Evolutionary conservation across 768 basidiomycete genomes (phyloP).

Genomic region (Psilocybe subaeruginosa): DNA sequence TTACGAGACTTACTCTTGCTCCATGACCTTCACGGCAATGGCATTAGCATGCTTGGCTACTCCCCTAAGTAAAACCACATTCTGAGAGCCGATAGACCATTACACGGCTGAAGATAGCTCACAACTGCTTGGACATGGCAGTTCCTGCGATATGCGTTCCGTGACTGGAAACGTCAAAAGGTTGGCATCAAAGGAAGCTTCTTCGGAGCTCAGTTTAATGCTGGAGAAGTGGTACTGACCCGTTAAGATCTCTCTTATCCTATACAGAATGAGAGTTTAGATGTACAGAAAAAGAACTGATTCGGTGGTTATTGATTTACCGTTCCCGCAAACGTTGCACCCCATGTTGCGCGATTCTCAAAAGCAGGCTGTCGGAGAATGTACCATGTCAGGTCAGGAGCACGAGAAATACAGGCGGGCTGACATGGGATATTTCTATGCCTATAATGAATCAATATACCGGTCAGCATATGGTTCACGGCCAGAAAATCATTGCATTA

Average conservation of each 20-base stretch:
- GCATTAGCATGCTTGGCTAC: background rate
- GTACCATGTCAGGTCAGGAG: too few relatives aligned
- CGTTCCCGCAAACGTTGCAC: background rate
- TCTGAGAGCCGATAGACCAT: background rate
- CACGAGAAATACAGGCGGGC: background rate
- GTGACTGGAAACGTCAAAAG: background rate
- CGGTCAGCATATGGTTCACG: too few relatives aligned
- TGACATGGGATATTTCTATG: background rate
- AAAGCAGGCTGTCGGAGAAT: background rate
- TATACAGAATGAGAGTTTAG: background rate
- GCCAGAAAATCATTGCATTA: too few relatives aligned
- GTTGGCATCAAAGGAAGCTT: too few relatives aligned
- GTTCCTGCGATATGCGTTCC: conserved; percentile 1
- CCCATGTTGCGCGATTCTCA: background rate
- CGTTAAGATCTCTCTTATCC: background rate
- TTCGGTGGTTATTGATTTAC: background rate
- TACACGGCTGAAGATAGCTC: background rate
- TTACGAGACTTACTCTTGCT: background rate
- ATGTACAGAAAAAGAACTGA: background rate
- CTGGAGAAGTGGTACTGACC: background rate
- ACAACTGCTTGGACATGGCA: background rate
- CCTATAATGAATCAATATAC: too few relatives aligned
- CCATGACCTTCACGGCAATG: background rate
- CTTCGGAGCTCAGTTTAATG: too few relatives aligned
- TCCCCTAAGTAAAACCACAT: background rate